Base-by-base conservation (phyloP, 768 basidiomycete species). In the Suillus weaverae region DNA sequence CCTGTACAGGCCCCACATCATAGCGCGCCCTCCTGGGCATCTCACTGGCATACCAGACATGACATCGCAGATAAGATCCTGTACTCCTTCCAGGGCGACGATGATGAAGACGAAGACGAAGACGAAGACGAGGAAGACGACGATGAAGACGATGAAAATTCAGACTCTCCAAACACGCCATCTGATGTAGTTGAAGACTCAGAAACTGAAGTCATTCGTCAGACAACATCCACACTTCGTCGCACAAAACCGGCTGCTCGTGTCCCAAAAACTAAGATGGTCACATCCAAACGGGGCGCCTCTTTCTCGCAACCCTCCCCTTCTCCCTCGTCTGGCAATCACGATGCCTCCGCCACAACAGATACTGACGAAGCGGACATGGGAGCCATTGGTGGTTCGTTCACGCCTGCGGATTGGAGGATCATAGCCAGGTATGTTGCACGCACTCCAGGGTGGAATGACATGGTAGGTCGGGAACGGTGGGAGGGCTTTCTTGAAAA, bases 1-100 rank as follows among this genome's bases (percentile, higher is more conserved):
- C 44, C 54, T 26, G n/a, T 43, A 33, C 66, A 90, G 89, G 86
- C 81, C n/a, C 87, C 89, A 39, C 87, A 90, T 73, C 89, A 91
- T 69, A 83, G 76, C 44, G 69, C 78, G n/a, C 75, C 74, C 38
- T 90, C 89, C 0, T 91, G 89, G 89, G 77, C 78, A 30, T 84
- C 86, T n/a, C 84, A 88, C 69, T 91, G 89, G 89, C 83, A 82
- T 7, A 81, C 81, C 61, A 81, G 85, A 62, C 86, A 89, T 63
- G 88, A 89, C 68, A 71, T 89, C 33, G 87, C 87, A 1, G 89
- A 89, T 69, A 87, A 88, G 69, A 87, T 89, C 33, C 70, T 88
- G 22, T 72, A 75, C 3, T 66, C 75, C 1, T 76, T 76, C 54
- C 85, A 83, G 22, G 77, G 79, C 7, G 80, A 79, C 26, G 71